Percentiles rank a stretch among this genome's conserved stretches.
These are phyloP conservation scores for Aspergillus sp. DNA, from an alignment of 2,329 filamentous ascomycete species.

Conservation along the genomic window DNA sequence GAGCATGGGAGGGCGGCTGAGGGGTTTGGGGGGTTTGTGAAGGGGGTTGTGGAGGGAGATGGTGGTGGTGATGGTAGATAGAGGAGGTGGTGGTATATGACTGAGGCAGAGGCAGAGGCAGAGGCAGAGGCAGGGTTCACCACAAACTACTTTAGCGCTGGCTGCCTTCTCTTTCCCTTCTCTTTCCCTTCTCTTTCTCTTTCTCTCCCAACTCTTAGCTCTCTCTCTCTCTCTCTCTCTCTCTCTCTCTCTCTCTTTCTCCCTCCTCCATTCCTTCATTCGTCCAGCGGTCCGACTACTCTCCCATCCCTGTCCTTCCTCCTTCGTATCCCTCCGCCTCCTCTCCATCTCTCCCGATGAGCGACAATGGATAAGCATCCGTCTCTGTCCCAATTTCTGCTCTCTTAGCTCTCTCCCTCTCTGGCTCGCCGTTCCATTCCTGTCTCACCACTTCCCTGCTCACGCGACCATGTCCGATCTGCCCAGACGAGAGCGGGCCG, in stretches of 20 bases:
- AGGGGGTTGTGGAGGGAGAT: no score
- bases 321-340: background rate
- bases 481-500: conserved; percentile 20
- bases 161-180: background rate
- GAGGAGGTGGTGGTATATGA: no score
- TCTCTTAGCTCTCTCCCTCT: conserved; percentile 20
- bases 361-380: conserved; percentile 27
- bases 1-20: conserved; percentile 27
- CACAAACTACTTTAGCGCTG: no score
- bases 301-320: background rate
- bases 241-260: background rate
- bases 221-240: background rate
- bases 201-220: background rate
- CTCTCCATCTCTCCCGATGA: conserved; percentile 9
- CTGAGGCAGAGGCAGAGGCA: no score
- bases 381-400: conserved; percentile 16
- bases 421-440: conserved; percentile 9
- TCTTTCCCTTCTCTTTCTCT: conserved; percentile 1
- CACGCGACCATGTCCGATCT: conserved; percentile 19
- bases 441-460: conserved; percentile 7
- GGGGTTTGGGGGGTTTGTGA: conserved; percentile 27
- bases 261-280: background rate
- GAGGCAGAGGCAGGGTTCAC: no score
- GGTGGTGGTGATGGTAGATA: no score
- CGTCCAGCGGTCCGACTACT: background rate